A percentile compares a stretch with the other conserved stretches of the same genome.
These are phyloP conservation scores for Trichomonascaceae sp. DNA, from an alignment of 1,139 yeast species.

Conservation along the genomic window DNA sequence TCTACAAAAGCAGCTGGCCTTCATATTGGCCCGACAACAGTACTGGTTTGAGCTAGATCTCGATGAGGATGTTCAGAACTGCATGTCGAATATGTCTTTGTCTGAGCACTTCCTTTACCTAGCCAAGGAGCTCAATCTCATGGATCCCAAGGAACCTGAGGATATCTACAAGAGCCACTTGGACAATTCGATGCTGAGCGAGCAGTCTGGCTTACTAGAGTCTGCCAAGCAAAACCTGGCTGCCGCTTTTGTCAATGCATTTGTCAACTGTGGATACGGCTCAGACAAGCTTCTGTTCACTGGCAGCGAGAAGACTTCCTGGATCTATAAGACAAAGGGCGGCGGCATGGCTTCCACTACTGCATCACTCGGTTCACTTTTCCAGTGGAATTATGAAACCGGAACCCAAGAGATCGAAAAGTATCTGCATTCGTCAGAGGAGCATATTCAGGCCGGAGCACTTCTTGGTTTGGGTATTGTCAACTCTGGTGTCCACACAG, in stretches of 20 bases:
- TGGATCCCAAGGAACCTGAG: constrained; percentile 88
- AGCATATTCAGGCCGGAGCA: constrained; percentile 92
- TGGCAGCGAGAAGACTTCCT: constrained; percentile 59
- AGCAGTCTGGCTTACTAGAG: constrained; percentile 57
- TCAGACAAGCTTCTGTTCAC: constrained; percentile 56
- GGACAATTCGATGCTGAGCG: constrained; percentile 52
- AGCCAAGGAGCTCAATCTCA: constrained; percentile 73
- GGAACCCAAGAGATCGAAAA: constrained; percentile 87
- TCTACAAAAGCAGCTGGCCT: constrained; percentile 81
- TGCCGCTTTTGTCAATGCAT: constrained; percentile 86
- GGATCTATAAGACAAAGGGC: constrained; percentile 90
- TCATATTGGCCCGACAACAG: constrained; percentile 78
- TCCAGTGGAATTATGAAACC: constrained; percentile 83
- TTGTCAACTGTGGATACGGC: constrained; percentile 83
- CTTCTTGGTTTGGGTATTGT: constrained; percentile 89
- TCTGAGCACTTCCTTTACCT: constrained; percentile 72
- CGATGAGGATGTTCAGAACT: constrained; percentile 69
- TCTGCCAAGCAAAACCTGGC: constrained; percentile 95
- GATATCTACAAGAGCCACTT: constrained; percentile 87
- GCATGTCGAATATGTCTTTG: constrained; percentile 67
- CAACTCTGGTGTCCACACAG: constrained; percentile 92
- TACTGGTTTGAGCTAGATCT: constrained; percentile 54
- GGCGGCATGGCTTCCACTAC: constrained; percentile 90
- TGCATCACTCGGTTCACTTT: constrained; percentile 81
- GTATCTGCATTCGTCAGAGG: constrained; percentile 74